Base-by-base conservation (phyloP, 352 stramenopile species). In the Pythium insidiosum region DNA sequence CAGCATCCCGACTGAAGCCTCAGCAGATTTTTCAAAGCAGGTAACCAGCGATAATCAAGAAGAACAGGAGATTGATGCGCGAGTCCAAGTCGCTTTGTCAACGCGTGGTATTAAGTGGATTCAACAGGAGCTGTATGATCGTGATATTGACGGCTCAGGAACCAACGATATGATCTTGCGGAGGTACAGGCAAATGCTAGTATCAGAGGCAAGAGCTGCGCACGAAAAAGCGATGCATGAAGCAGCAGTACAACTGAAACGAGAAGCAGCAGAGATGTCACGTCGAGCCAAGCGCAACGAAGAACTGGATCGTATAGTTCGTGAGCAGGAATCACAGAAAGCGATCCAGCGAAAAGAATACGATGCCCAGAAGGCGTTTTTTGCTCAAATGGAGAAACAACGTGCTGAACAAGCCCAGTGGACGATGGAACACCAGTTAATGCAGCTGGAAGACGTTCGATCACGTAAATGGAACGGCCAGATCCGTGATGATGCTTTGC, bases 101-200 rank as follows among this genome's bases (percentile, higher is more conserved):
- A 52, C 50, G 11, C 47, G 68, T 4, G 76, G 79, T 0, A 53
- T 88, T 25, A 68, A 82, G 37, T 86, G 76, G 62, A 75, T 91
- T 36, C 79, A 88, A 28, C 79, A 91, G 50, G 79, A 91, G 43
- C 66, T 91, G 7, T 84, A 83, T 41, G 76, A 91, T 33, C 73
- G 76, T 7, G 70, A 68, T 1, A 43, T 86, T 19, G 76, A 91
- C 35, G 69, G 76, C 0, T 66, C 66, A 19, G 76, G 79, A 16
- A 41, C 50, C 0, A 70, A 60, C 0, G 50, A 61, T 7, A 24
- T 43, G 16, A 79, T 91, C 40, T 44, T 88, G 13, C 18, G 61
- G 30, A 46, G 51, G 1, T 84, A 72, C 26, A 45, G 85, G 24
- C 43, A 56, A 6, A 61, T 63, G n/a, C 47, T 88, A 0, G 37